Conservation (phyloP, 1,284 basidiomycete genomes). For the Pseudozyma sp. region DNA sequence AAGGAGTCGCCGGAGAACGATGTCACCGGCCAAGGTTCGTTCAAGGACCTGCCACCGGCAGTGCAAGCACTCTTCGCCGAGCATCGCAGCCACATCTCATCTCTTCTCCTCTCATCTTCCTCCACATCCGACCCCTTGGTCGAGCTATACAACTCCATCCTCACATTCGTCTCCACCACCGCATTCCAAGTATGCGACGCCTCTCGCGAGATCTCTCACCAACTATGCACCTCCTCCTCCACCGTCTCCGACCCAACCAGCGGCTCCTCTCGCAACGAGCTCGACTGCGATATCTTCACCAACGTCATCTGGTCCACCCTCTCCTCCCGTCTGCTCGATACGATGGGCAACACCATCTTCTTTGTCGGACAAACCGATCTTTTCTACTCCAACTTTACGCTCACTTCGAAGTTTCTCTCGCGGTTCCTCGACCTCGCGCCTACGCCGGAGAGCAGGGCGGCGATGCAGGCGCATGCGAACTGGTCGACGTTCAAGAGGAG, state of each 20-base stretch:
- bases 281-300: conserved; percentile 55
- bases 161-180: conserved; percentile 80
- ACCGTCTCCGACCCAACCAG: not conserved
- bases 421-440: conserved; percentile 85
- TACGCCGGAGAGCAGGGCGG: conserved; percentile 69
- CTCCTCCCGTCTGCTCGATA: conserved; percentile 81
- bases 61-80: conserved; percentile 79
- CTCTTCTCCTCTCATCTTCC: conserved; percentile 70
- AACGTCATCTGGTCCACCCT: conserved; percentile 90
- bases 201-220: conserved; percentile 73
- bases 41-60: conserved; percentile 9
- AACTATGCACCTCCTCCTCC: not conserved
- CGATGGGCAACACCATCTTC: conserved; percentile 80
- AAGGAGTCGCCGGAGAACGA: not conserved
- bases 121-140: conserved; percentile 71
- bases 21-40: not conserved
- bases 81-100: conserved; percentile 51
- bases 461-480: conserved; percentile 74
- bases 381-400: conserved; percentile 83
- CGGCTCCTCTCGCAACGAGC: not conserved
- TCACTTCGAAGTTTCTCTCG: conserved; percentile 85
- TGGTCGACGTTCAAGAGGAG: conserved; percentile 81
- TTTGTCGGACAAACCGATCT: conserved; percentile 89
- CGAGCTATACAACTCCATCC: conserved; percentile 80
- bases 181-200: conserved; percentile 79